A percentile compares a stretch with the other conserved stretches of the same genome.
Conservation (phyloP, 1,284 basidiomycete genomes). For the Apiotrichum porosum region DNA sequence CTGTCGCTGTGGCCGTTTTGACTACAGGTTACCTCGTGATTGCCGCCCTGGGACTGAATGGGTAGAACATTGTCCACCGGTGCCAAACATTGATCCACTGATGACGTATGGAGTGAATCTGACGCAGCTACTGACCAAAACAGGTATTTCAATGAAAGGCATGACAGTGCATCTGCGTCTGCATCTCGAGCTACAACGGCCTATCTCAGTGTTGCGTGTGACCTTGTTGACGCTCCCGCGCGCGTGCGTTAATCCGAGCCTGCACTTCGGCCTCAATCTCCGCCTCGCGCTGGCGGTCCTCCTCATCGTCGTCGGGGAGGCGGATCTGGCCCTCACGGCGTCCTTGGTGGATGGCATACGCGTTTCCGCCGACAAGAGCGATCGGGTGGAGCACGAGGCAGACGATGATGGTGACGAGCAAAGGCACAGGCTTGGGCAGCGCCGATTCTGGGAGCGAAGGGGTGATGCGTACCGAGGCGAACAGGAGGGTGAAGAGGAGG, state of each 20-base stretch:
- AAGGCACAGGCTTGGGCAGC: constrained; percentile 38
- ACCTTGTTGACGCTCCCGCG: no score
- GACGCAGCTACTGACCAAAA: no score
- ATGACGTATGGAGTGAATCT: no score
- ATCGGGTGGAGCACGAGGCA: constrained; percentile 46
- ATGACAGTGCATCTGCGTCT: no score
- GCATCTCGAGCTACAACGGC: no score
- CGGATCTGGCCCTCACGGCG: constrained; percentile 45
- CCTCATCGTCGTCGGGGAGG: constrained; percentile 45
- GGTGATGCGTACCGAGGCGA: constrained; percentile 36
- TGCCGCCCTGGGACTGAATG: no score
- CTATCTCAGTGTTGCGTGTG: no score
- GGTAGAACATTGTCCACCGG: no score
- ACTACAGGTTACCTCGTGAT: no score
- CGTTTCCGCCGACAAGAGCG: constrained; percentile 37
- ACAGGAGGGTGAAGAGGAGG: constrained; percentile 43
- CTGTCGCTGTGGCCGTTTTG: no score
- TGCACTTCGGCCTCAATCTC: constrained; percentile 27
- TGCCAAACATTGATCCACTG: no score
- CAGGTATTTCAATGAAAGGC: no score
- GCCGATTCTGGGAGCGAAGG: constrained; percentile 35
- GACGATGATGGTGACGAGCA: constrained; percentile 41
- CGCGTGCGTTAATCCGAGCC: constrained; percentile 8
- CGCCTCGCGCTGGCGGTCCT: constrained; percentile 8
- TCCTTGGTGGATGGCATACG: constrained; percentile 32